Evolutionary conservation across 2,329 filamentous ascomycete genomes (phyloP).

Genomic region (Exophiala oligosperma): DNA sequence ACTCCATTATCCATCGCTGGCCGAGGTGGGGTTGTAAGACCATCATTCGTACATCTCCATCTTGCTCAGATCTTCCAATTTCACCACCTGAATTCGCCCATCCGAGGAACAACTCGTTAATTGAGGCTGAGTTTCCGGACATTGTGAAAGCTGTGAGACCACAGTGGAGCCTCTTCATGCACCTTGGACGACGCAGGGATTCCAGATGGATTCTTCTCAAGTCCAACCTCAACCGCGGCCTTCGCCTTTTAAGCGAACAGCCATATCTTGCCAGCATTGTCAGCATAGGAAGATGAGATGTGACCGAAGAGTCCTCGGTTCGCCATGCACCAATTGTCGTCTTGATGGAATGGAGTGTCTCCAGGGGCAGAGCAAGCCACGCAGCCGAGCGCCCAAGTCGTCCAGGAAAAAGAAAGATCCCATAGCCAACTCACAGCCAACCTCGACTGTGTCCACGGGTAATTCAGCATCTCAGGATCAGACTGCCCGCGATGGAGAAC

Average conservation of each 20-base stretch:
- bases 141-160: background rate
- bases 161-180: background rate
- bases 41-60: too few species aligned
- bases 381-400: conserved; percentile 37
- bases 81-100: background rate
- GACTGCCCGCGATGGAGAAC: background rate
- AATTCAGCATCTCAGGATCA: background rate
- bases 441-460: background rate
- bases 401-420: background rate
- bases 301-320: conserved; percentile 7
- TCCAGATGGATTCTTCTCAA: background rate
- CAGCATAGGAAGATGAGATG: conserved; percentile 12
- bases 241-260: conserved; percentile 8
- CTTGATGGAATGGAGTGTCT: conserved; percentile 53
- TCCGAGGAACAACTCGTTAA: background rate
- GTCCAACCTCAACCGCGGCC: background rate
- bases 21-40: too few species aligned
- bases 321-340: conserved; percentile 80
- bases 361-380: conserved; percentile 76
- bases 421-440: too few species aligned
- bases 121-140: background rate
- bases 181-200: background rate
- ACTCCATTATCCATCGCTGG: too few species aligned
- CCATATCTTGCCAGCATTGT: conserved; percentile 10
- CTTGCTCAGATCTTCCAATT: too few species aligned